Base-by-base conservation (phyloP, 345 rosid species). In the Geranium rotundifolium region DNA sequence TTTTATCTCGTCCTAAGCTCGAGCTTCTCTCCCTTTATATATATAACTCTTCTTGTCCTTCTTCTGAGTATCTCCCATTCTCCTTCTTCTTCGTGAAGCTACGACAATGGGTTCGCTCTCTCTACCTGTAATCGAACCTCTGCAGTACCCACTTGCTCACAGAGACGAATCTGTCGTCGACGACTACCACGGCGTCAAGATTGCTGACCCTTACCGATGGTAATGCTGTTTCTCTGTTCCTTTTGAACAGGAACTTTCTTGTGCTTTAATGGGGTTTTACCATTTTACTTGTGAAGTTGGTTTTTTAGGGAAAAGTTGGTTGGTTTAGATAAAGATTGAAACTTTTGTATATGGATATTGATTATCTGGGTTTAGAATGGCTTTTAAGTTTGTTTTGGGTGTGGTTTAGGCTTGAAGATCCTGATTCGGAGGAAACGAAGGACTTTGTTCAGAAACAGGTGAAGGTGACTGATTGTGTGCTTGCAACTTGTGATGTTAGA, bases 121-220 rank as follows among this genome's bases (percentile, higher is more conserved):
- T 37, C 41, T 12, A 4, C 71, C 68, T 31, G 19, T 67, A 2
- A 67, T 72, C 20, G 70, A 68, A 56, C 66, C 70, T 19, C 59
- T 87, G 59, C 74, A 76, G 59, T 89, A 89, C 56, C 91, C 97
- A 9, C 19, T 49, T 7, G 82, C 81, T 57, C 91, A 86, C 29
- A 73, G 95, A 13, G 95, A 92, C 61, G 85, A 87, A 52, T 77
- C 91, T 56, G 77, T 87, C 17, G 81, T 87, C 17, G 97, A 92
- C 0, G 86, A 84, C 68, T 85, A 80, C 71, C 89, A 87, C 58
- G 96, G 97, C 65, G 83, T 86, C 31, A 73, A 75, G 68, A 67
- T 89, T 54, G 50, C 87, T 15, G 97, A 92, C 67, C 97, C 97
- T 76, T 90, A 87, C 65, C 80, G 97, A 65, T 89, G 98, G 98